Conservation (phyloP, 2,329 filamentous ascomycete genomes). For the Calonectria ilicicola region DNA sequence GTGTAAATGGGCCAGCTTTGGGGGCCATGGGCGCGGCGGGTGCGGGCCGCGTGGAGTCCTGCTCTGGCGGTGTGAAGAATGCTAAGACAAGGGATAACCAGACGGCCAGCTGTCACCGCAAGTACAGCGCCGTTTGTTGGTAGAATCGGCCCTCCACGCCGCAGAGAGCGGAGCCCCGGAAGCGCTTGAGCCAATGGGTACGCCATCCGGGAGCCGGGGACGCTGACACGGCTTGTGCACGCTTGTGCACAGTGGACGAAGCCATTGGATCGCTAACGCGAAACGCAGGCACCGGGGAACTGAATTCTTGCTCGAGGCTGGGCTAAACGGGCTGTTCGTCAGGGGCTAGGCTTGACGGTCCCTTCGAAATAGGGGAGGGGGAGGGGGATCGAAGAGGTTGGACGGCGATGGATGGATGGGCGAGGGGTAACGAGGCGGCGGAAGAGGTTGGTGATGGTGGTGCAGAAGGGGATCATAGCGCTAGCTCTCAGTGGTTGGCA, state of each 20-base stretch:
- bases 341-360: slow-evolving; percentile 13
- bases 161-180: slow-evolving; percentile 27
- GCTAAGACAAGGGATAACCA: slow-evolving; percentile 33
- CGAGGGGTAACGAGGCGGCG: neutral
- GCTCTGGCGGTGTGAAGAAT: slow-evolving; percentile 43
- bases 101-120: slow-evolving; percentile 44
- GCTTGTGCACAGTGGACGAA: slow-evolving; percentile 33
- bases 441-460: slow-evolving; percentile 2
- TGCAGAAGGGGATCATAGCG: slow-evolving; percentile 21
- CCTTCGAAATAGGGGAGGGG: neutral
- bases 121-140: slow-evolving; percentile 39
- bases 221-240: slow-evolving; percentile 33
- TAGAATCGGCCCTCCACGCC: slow-evolving; percentile 25
- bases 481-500: neutral
- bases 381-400: slow-evolving; percentile 6
- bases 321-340: neutral
- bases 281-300: slow-evolving; percentile 2
- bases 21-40: slow-evolving; percentile 30
- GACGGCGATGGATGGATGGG: slow-evolving; percentile 9
- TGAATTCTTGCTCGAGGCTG: slow-evolving; percentile 14
- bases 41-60: slow-evolving; percentile 43
- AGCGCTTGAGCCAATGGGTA: slow-evolving; percentile 40
- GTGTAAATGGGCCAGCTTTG: neutral
- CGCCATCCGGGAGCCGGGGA: slow-evolving; percentile 35
- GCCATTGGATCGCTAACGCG: slow-evolving; percentile 38